Base-by-base conservation (phyloP, 2,329 filamentous ascomycete species). In the Didymella segeticola region DNA sequence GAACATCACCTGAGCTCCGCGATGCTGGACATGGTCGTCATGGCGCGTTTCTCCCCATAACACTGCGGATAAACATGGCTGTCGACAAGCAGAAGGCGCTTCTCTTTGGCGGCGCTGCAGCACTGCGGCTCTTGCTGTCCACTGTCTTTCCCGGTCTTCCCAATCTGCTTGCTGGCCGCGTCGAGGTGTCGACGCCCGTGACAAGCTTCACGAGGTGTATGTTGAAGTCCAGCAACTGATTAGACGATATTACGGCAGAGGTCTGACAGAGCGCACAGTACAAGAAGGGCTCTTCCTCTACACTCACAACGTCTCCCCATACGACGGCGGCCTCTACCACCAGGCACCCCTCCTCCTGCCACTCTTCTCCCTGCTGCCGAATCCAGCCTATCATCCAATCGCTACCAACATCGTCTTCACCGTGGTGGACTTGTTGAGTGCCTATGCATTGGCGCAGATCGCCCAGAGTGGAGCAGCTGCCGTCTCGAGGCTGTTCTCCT, bases 271-370 rank as follows among this genome's bases (percentile, higher is more conserved):
- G 7, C 1, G 3, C 60, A 27, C 66, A 96, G 91, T 98, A 49
- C 93, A 98, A 82, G 95, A 99, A 78, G 95, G 95, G 17, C 80
- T 99, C 53, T 99, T 96, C 70, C 86, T 99, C 19, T 98, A 98
- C 75, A 93, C 90, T 61, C 91, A 96, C 75, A 96, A 96, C 79
- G 90, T 98, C 52, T 97, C 92, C 56, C 95, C 95, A 1, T 99
- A 98, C 78, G 92, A 99, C 74, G 95, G 95, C 61, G 95, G 95
- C 67, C 91, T 89, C 60, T 89, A 85, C 69, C 86, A 89, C 72
- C 86, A 88, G 77, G 84, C 86, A 69, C 95, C 95, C 41, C 82
- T 99, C 51, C 84, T 99, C 33, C 86, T 99, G 54, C 91, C 93
- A 38, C 83, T 98, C 62, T 97, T 98, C 81, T 90, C 91, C 29